Evolutionary conservation across 176 grass and related monocot genomes (phyloP), one percentile per base, ranked within the genome.

Genomic region (Zea luxurians): DNA sequence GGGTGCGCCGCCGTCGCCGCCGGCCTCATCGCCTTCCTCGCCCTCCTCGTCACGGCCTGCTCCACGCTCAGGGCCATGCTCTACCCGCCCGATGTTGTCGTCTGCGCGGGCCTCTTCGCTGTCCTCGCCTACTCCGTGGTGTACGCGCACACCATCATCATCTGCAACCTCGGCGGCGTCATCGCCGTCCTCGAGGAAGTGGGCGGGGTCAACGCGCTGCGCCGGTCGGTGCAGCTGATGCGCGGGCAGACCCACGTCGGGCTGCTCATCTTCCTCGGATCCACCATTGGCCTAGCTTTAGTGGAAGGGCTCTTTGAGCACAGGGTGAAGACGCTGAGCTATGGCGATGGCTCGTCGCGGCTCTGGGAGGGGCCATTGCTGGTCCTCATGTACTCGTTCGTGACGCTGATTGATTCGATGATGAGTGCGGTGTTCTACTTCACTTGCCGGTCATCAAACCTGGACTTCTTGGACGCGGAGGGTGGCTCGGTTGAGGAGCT

Each of bases 371-470:
- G 87, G 10, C 96, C 96, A 12, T 80, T 98, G 68, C 78, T 98
- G 40, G 86, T 98, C 37, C 79, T 98, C 61, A 94, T 98, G 91
- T 94, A 98, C 76, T 89, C 96, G 2, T 94, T 94, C 46, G 96
- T 94, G 61, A 75, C 90, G 88, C 69, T 98, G 37, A 38, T 98
- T 2, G 92, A 98, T 77, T 94, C 85, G 1, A 98, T 98, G 95
- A 98, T 94, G 95, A 98, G 71, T 12, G 61, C 75, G 0, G 96
- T 94, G 73, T 94, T 98, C 84, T 98, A 98, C 84, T 98, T 98
- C 86, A 98, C 89, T 66, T 98, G 96, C 73, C 76, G 89, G 37
- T 98, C 92, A 42, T 89, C 61, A 2, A 87, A 74, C 64, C 68
- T 92, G 49, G 85, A 90, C 58, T 35, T 88, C 34, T 71, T 84